Base-by-base conservation (phyloP, 1,284 basidiomycete species). In the Pisolithus thermaeus region DNA sequence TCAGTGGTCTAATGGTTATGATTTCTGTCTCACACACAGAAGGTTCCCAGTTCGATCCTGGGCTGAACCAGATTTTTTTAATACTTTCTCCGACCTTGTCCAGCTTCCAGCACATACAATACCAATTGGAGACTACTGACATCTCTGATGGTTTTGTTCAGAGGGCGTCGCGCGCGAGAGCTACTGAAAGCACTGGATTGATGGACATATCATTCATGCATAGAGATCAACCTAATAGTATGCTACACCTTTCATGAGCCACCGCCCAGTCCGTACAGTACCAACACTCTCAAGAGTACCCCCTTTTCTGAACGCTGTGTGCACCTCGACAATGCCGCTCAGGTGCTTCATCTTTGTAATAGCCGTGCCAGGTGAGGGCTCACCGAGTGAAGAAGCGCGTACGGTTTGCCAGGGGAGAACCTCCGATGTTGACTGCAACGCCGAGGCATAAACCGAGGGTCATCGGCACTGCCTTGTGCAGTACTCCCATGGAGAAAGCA, bases 401-500 rank as follows among this genome's bases (percentile, higher is more conserved):
- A 73, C 67, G 28, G 80, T 78, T 27, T 71, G 61, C 69, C 75
- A 77, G 14, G 79, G 76, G 7, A 0, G 82, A 81, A 0, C 74
- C 77, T 9, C 72, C 57, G 5, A 83, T 67, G 41, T 74, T 72
- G 1, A 79, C 73, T 0, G 85, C 84, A 4, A 85, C 84, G 1
- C 84, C 87, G 3, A 85, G 73, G 58, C 84, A 86, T 14, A 88
- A 71, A 0, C 81, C 85, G 2, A 87, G 78, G 0, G 86, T 89
- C 80, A 87, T 85, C 1, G 85, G 86, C 0, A 89, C 77, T 0
- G 85, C 82, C 58, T 81, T 83, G 65, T 89, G 87, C 5, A 83
- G 71, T 2, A 83, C 78, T 2, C 84, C 84, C 81, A 88, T 87
- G 1, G 84, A 87, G 32, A 83, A 73, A 1, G 86, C 80, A 49